phyloP scores from a whole-genome alignment of 306 rosid genomes.

The Trifolium dubium region DNA sequence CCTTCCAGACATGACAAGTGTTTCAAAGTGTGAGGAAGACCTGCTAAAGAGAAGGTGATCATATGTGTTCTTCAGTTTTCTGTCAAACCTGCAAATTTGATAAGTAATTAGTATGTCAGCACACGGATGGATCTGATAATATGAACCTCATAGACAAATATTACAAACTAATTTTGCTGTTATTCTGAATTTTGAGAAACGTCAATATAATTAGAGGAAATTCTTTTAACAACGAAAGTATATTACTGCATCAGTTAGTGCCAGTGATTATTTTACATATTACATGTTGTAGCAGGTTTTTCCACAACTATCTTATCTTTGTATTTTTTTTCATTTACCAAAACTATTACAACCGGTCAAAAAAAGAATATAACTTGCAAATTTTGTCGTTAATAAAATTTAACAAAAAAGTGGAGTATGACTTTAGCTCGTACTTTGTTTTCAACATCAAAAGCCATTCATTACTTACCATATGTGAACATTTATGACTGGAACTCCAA shows the following conservation, averaged over 20 bases:
- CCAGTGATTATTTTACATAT: conserved; percentile 9
- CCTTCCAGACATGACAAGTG: conserved; percentile 33
- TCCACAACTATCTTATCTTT: conserved; percentile 1
- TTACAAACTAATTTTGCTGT: conserved; percentile 8
- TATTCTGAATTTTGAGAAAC: conserved; percentile 5
- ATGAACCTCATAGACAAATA: conserved; percentile 31
- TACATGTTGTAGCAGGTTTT: conserved; percentile 17
- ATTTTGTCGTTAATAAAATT: conserved; percentile 10
- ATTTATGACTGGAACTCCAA: conserved; percentile 96
- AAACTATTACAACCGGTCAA: conserved; percentile 31
- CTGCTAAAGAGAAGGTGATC: conserved; percentile 99
- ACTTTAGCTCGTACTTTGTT: not conserved
- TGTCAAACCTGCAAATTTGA: conserved; percentile 83
- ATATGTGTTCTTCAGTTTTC: conserved; percentile 92
- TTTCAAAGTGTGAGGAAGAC: conserved; percentile 54
- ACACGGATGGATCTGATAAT: conserved; percentile 26
- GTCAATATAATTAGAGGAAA: conserved; percentile 22
- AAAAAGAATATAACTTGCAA: conserved; percentile 13
- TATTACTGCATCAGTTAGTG: conserved; percentile 28
- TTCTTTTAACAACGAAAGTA: not conserved
- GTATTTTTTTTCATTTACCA: conserved; percentile 25
- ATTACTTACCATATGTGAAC: conserved; percentile 89
- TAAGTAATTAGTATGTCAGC: conserved; percentile 26
- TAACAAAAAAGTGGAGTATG: conserved; percentile 5
- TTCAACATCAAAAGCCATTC: conserved; percentile 37